phyloP scores from a whole-genome alignment of 768 basidiomycete species.

The Psilocybe tampanensis region DNA sequence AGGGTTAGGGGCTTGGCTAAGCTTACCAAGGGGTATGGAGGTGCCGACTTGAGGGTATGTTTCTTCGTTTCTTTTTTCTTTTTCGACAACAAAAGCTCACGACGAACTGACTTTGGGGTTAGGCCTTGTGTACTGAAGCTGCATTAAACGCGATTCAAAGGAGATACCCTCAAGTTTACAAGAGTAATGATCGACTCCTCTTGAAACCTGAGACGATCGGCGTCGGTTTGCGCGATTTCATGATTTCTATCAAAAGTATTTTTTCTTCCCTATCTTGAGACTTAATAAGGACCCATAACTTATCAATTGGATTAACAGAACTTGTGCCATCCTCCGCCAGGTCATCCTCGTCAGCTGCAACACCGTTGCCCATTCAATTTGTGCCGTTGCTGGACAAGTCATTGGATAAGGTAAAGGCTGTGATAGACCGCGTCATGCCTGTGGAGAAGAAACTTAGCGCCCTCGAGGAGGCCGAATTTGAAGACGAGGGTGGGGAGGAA shows the following conservation, averaged over 20 bases:
- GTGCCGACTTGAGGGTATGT: conserved; percentile 91
- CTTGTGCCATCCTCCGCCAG: conserved; percentile 94
- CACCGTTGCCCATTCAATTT: conserved; percentile 84
- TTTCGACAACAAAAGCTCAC: no score
- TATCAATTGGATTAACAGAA: conserved; percentile 51
- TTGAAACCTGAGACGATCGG: conserved; percentile 85
- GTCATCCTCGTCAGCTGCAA: conserved; percentile 84
- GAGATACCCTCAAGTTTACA: conserved; percentile 96
- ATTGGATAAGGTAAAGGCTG: conserved; percentile 70
- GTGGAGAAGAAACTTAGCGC: conserved; percentile 79
- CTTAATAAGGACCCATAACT: not conserved
- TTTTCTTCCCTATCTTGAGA: conserved; percentile 30
- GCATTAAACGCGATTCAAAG: conserved; percentile 95
- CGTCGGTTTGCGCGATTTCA: conserved; percentile 88
- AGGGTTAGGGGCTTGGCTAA: conserved; percentile 76
- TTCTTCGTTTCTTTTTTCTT: conserved; percentile 10
- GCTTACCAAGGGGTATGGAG: conserved; percentile 96
- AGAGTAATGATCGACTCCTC: conserved; percentile 81
- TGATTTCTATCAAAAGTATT: conserved; percentile 95
- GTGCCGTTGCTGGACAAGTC: conserved; percentile 71
- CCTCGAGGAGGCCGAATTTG: conserved; percentile 94
- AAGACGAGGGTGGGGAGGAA: conserved; percentile 73
- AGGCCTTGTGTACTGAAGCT: conserved; percentile 97
- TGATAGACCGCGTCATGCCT: conserved; percentile 78
- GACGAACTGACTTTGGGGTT: not conserved